phyloP scores from a whole-genome alignment of 495 filamentous ascomycete genomes.

The Penicillium psychrofluorescens region DNA sequence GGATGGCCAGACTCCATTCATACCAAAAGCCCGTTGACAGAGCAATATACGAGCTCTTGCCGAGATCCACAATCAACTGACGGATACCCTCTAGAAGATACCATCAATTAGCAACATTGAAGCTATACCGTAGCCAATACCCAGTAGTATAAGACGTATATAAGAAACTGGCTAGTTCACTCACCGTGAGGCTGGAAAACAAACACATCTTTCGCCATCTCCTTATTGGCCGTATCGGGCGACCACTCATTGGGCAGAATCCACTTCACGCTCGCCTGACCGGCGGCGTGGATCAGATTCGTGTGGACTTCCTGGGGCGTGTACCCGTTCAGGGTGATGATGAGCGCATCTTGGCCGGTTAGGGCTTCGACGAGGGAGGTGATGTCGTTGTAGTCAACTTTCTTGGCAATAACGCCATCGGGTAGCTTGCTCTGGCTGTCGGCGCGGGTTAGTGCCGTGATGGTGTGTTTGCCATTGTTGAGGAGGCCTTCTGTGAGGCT shows the following conservation, averaged over 20 bases:
- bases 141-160: no score
- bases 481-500: slow-evolving; percentile 44
- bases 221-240: slow-evolving; percentile 27
- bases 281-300: slow-evolving; percentile 52
- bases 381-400: slow-evolving; percentile 42
- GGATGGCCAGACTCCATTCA: slow-evolving; percentile 36
- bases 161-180: background rate
- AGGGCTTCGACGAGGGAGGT: slow-evolving; percentile 39
- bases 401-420: slow-evolving; percentile 30
- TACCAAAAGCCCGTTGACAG: slow-evolving; percentile 47
- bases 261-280: slow-evolving; percentile 51
- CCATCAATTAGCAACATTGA: no score
- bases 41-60: slow-evolving; percentile 41
- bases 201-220: slow-evolving; percentile 26
- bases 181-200: slow-evolving; percentile 8
- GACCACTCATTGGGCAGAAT: slow-evolving; percentile 57
- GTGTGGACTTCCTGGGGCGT: slow-evolving; percentile 34
- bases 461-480: slow-evolving; percentile 39
- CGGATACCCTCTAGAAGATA: background rate
- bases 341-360: slow-evolving; percentile 46
- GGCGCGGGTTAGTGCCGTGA: slow-evolving; percentile 46
- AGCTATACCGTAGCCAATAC: no score
- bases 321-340: slow-evolving; percentile 47
- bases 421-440: slow-evolving; percentile 34
- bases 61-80: slow-evolving; percentile 34